phyloP scores from a whole-genome alignment of 2,329 filamentous ascomycete genomes.

The Neofusicoccum sp. region DNA sequence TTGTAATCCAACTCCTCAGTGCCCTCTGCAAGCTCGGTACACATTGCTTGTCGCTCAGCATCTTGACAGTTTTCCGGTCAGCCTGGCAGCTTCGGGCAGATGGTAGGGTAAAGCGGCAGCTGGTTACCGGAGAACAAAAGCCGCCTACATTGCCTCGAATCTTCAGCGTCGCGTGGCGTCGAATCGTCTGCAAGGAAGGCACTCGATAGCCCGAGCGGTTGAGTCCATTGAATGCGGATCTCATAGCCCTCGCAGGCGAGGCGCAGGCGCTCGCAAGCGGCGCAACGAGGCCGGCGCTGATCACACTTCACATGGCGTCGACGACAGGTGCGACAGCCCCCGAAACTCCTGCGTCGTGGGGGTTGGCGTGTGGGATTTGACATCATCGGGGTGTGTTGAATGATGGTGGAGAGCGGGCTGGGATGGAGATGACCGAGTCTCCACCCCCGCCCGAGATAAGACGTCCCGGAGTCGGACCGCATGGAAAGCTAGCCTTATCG shows the following conservation, averaged over 20 bases:
- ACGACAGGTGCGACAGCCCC: neutral
- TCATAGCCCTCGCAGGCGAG: slow-evolving; percentile 7
- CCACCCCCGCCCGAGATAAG: too few species aligned
- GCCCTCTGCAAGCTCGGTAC: neutral
- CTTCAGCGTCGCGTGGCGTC: neutral
- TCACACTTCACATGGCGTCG: slow-evolving; percentile 9
- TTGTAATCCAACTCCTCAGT: neutral
- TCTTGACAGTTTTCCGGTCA: neutral
- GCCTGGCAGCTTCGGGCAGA: neutral
- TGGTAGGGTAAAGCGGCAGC: neutral
- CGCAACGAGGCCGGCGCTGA: neutral
- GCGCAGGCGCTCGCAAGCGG: neutral
- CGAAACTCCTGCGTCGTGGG: neutral
- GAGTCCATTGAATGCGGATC: slow-evolving; percentile 1
- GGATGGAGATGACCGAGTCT: too few species aligned
- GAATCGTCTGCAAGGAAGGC: neutral
- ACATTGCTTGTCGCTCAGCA: slow-evolving; percentile 4
- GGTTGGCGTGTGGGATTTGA: neutral
- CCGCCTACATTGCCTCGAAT: neutral
- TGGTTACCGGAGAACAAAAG: neutral
- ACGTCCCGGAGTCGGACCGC: too few species aligned
- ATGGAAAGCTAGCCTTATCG: too few species aligned
- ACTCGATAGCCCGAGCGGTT: neutral
- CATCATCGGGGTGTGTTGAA: neutral
- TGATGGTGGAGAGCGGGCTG: too few species aligned